Conservation (phyloP, 768 basidiomycete species). For the Suillus variegatus region DNA sequence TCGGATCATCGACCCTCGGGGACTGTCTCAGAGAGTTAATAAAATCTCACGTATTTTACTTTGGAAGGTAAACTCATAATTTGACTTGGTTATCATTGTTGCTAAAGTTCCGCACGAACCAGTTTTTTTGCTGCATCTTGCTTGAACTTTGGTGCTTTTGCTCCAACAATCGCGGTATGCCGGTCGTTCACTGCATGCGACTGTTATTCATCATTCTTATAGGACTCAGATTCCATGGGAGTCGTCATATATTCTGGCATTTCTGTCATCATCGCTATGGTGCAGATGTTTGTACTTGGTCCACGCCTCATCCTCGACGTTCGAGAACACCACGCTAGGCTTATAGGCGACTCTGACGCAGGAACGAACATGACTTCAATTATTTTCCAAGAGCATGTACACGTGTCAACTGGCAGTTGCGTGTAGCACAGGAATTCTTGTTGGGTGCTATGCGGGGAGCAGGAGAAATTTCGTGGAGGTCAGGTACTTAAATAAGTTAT, state of each 20-base stretch:
- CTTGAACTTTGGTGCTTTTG: not conserved
- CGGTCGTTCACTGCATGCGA: not conserved
- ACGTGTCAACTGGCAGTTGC: not conserved
- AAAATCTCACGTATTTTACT: not conserved
- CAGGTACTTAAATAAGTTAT: too few species aligned
- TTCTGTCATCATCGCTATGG: not conserved
- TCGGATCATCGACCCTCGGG: not conserved
- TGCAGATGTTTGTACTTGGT: not conserved
- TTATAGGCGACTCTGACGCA: not conserved
- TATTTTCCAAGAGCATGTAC: not conserved
- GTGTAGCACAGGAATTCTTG: not conserved
- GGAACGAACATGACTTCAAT: not conserved
- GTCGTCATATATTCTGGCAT: not conserved
- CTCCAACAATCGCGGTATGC: not conserved
- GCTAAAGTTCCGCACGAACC: not conserved
- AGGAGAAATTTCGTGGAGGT: not conserved
- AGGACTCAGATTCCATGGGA: not conserved
- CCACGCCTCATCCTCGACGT: not conserved
- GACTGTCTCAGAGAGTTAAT: not conserved
- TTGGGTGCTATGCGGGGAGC: not conserved
- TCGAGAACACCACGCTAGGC: not conserved
- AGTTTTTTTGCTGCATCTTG: too few species aligned
- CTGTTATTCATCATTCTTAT: not conserved
- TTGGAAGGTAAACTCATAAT: not conserved
- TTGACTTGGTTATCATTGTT: not conserved